Evolutionary conservation across 257 asterid species (phyloP), one percentile per base, ranked within the genome.

Genomic region (Ballota nigra): DNA sequence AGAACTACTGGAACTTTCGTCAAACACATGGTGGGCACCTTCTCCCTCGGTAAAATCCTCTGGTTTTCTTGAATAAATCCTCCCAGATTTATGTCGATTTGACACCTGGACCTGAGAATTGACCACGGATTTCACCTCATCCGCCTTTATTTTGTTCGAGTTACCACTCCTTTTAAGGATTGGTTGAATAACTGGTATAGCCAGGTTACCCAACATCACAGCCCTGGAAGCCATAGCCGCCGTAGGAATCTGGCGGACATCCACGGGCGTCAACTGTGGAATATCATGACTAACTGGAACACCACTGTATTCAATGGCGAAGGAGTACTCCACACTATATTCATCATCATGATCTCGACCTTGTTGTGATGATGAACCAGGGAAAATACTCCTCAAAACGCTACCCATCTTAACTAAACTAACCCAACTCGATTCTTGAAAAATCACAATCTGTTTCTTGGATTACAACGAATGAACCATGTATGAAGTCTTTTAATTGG

Each of bases 221-320:
- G 73, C 79, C 57, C 63, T 71, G 10, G 86, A 63, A 36, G 86
- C 90, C 79, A 77, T 72, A 22, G 92, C 76, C 7, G 99, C 99
- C 0, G 85, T 88, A 15, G 99, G 98, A 77, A 92, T 87, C 81
- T 79, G 89, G 75, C 75, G 81, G 67, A 92, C 83, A 63, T 92
- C 94, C 12, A 95, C 82, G 43, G 99, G 99, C 63, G 77, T 79
- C 19, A 86, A 85, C 71, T 79, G 83, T 31, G 98, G 99, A 77
- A 95, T 81, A 16, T 86, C 94, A 41, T 85, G 83, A 60, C 81
- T 75, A 45, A 95, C 81, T 0, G 92, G 92, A 71, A 98, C 98
- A 18, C 99, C 99, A 61, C 75, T 78, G 75, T 92, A 92, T 83
- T 89, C 99, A 63, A 81, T 41, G 26, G 98, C 99, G 57, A 92